phyloP scores from a whole-genome alignment of 371 early-diverging fungal species.

The Apophysomyces trapeziformis region DNA sequence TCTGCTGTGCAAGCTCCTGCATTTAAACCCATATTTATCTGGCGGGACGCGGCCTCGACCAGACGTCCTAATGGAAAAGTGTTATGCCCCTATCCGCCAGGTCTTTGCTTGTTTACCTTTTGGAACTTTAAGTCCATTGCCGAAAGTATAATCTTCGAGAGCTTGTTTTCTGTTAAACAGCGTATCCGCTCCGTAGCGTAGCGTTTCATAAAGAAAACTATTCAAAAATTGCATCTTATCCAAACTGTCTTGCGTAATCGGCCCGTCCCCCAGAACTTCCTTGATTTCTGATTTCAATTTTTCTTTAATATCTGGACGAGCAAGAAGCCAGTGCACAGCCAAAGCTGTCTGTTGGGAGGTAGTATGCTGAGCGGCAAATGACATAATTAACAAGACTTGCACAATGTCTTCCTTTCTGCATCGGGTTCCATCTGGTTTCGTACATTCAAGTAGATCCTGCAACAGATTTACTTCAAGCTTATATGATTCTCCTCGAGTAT shows the following conservation, averaged over 20 bases:
- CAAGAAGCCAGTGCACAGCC: conserved; percentile 35
- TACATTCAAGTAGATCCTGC: conserved; percentile 30
- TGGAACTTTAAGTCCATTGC: conserved; percentile 45
- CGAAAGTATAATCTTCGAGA: conserved; percentile 30
- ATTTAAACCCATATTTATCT: too few relatives aligned
- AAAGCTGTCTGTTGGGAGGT: conserved; percentile 33
- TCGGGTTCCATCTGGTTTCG: conserved; percentile 24
- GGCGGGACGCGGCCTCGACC: too few relatives aligned
- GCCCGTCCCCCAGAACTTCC: conserved; percentile 26
- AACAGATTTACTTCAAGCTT: conserved; percentile 24
- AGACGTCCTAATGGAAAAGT: too few relatives aligned
- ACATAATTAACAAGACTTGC: too few relatives aligned
- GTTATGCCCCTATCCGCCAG: too few relatives aligned
- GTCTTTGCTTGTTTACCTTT: conserved; percentile 16
- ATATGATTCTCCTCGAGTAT: conserved; percentile 2
- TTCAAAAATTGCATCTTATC: conserved; percentile 32
- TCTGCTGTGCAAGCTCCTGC: background rate
- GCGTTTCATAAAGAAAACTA: background rate
- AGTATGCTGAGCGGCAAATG: conserved; percentile 44
- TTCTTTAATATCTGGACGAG: conserved; percentile 37
- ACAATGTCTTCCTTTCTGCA: too few relatives aligned
- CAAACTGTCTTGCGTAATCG: conserved; percentile 32
- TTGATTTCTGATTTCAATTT: conserved; percentile 34
- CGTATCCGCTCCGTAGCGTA: too few relatives aligned
- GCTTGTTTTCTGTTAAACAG: background rate